Base-by-base conservation (phyloP, 352 stramenopile species). In the Globisporangium sylvaticum region DNA sequence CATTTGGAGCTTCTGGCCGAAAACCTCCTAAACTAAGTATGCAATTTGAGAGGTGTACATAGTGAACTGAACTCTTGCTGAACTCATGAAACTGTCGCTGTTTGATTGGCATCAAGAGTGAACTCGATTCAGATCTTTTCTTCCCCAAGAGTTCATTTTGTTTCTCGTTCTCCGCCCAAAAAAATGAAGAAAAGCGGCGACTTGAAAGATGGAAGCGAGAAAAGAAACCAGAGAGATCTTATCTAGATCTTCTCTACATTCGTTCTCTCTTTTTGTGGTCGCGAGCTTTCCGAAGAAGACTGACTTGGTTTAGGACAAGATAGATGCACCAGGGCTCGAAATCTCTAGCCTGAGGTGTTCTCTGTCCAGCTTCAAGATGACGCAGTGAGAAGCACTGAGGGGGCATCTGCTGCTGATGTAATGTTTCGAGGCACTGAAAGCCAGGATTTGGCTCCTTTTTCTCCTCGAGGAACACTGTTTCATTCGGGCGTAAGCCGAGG, bases 291-390 rank as follows among this genome's bases (percentile, higher is more conserved):
- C 46, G n/a, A 20, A 27, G 46, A 54, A 54, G 10, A 54, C 22
- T n/a, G 39, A n/a, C 1, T 15, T 48, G 39, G 4, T n/a, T 48
- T 22, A 48, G 4, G 15, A 48, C 5, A 18, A 48, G 4, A 48
- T n/a, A 10, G 39, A 48, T 48, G 39, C 15, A 48, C 39, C 7
- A 4, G 37, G 37, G n/a, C 44, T 14, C 4, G 10, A 42, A 18
- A 4, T 42, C 34, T 42, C 34, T 15, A n/a, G n/a, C n/a, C n/a
- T n/a, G n/a, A n/a, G n/a, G n/a, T n/a, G n/a, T n/a, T n/a, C n/a
- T n/a, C n/a, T n/a, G n/a, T n/a, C n/a, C n/a, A n/a, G n/a, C 52
- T 57, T 57, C 52, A 57, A 57, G 52, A 34, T 57, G 52, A 22
- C 52, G 52, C 6, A 18, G 24, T 18, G 1, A 5, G 24, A 8